These are phyloP conservation scores for Cucurbita pepo DNA, from an alignment of 306 rosid species.

Conservation along the genomic window DNA sequence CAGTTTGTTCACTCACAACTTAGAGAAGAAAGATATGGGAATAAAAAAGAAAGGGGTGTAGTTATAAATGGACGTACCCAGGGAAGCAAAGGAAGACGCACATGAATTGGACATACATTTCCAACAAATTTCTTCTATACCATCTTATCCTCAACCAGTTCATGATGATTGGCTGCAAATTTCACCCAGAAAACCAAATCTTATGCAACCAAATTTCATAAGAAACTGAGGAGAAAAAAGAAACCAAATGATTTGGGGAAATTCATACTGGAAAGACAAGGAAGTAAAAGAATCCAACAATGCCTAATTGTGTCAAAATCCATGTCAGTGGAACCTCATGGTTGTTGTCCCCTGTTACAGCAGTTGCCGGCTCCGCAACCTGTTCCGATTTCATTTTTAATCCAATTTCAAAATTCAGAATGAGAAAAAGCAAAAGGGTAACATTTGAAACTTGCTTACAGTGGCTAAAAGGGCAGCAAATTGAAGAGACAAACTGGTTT, in stretches of 20 bases:
- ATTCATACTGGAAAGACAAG: constrained; percentile 50
- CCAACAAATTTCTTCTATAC: constrained; percentile 62
- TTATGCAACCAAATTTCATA: neutral
- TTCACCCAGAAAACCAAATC: neutral
- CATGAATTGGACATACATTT: constrained; percentile 84
- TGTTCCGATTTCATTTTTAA: neutral
- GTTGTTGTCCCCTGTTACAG: constrained; percentile 58
- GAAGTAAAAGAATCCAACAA: constrained; percentile 54
- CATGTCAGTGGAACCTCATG: constrained; percentile 27
- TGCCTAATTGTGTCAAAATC: constrained; percentile 41
- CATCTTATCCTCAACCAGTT: constrained; percentile 84
- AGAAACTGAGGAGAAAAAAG: neutral
- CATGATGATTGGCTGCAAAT: constrained; percentile 66
- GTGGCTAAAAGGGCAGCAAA: constrained; percentile 53
- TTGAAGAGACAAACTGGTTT: constrained; percentile 45
- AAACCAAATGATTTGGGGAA: neutral
- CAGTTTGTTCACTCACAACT: too few species aligned
- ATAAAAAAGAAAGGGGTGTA: too few species aligned
- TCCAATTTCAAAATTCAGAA: neutral
- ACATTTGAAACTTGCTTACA: constrained; percentile 22
- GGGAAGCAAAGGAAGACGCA: constrained; percentile 87
- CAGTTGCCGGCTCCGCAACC: constrained; percentile 62
- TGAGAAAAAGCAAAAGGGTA: neutral
- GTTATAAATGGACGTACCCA: constrained; percentile 16
- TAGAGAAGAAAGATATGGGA: too few species aligned